Percentiles rank a stretch among this genome's conserved stretches.
Evolutionary conservation across 2,329 filamentous ascomycete genomes (phyloP).

Genomic region (Neoarthrinium moseri): DNA sequence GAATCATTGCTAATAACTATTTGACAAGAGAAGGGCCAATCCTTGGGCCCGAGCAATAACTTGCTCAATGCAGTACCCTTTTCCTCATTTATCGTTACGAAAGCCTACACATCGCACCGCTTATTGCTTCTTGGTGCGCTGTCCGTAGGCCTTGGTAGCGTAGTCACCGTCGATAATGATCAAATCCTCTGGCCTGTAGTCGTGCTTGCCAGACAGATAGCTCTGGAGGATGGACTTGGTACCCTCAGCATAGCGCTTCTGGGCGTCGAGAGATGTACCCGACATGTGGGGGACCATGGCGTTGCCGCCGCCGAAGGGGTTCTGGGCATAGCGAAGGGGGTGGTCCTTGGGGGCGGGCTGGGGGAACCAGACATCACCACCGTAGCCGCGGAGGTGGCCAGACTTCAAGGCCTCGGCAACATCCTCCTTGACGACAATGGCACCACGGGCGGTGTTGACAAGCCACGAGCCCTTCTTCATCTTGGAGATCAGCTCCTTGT

Average conservation of each 20-base stretch:
- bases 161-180: conserved; percentile 91
- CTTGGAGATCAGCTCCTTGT: conserved; percentile 97
- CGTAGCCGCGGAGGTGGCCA: conserved; percentile 88
- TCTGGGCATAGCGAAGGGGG: conserved; percentile 86
- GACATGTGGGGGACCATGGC: conserved; percentile 99
- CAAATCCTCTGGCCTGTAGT: conserved; percentile 88
- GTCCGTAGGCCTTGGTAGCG: conserved; percentile 89
- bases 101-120: too few relatives aligned
- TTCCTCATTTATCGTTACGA: too few relatives aligned
- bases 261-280: conserved; percentile 96
- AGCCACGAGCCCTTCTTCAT: conserved; percentile 99
- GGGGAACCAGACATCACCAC: conserved; percentile 92
- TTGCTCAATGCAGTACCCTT: too few relatives aligned
- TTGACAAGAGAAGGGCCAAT: neutral
- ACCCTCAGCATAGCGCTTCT: conserved; percentile 85
- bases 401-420: conserved; percentile 90
- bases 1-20: neutral
- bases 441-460: conserved; percentile 96
- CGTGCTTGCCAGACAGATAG: conserved; percentile 83
- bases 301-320: conserved; percentile 94
- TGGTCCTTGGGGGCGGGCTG: conserved; percentile 95
- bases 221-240: conserved; percentile 87
- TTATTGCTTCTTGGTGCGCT: conserved; percentile 54
- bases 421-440: conserved; percentile 99
- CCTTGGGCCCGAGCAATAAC: too few relatives aligned